phyloP scores from a whole-genome alignment of 2,329 filamentous ascomycete species.

The Alternaria burnsii region DNA sequence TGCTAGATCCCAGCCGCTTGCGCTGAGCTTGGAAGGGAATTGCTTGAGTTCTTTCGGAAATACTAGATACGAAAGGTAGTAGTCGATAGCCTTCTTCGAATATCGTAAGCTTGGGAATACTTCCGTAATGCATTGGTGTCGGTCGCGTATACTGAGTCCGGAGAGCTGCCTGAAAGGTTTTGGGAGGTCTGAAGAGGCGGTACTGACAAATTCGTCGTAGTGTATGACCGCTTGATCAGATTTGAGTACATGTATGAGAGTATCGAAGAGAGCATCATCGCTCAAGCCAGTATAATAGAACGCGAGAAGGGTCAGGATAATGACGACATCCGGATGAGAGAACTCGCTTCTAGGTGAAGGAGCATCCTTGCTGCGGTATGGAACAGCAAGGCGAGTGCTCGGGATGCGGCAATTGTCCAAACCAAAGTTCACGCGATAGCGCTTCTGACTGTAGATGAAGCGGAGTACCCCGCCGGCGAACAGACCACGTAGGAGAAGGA shows the following conservation, averaged over 20 bases:
- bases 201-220: conserved; percentile 61
- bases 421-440: conserved; percentile 73
- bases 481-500: conserved; percentile 65
- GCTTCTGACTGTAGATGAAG: conserved; percentile 64
- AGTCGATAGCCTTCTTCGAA: conserved; percentile 67
- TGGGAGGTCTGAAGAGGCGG: conserved; percentile 35
- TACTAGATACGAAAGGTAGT: conserved; percentile 66
- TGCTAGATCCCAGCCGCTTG: conserved; percentile 74
- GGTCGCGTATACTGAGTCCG: conserved; percentile 57
- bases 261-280: conserved; percentile 59
- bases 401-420: conserved; percentile 59
- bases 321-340: conserved; percentile 72
- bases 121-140: conserved; percentile 53
- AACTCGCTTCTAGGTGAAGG: conserved; percentile 71
- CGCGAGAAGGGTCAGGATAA: conserved; percentile 70
- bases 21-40: conserved; percentile 69
- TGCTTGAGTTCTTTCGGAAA: conserved; percentile 70
- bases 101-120: conserved; percentile 64
- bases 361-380: conserved; percentile 71
- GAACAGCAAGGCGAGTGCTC: conserved; percentile 64
- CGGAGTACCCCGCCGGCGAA: conserved; percentile 64
- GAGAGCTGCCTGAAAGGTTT: conserved; percentile 51
- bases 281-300: conserved; percentile 72
- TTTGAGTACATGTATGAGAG: conserved; percentile 58
- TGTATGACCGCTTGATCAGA: conserved; percentile 63